phyloP scores from a whole-genome alignment of 257 asterid species.

The Pogostemon cablin region DNA sequence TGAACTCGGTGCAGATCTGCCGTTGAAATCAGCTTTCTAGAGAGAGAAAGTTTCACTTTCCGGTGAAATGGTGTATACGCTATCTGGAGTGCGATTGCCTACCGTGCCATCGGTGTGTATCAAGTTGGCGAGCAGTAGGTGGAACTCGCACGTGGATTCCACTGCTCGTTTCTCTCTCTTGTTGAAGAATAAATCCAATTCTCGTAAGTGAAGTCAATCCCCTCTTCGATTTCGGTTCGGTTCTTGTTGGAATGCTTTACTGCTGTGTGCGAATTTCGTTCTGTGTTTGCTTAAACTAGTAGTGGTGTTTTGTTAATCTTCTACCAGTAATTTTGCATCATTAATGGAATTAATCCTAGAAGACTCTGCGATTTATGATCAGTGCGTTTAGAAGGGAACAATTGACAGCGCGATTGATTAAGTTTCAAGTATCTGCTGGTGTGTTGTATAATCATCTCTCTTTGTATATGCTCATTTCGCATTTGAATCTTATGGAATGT shows the following conservation, averaged over 20 bases:
- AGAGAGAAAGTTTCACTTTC: background rate
- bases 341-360: background rate
- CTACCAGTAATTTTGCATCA: slow-evolving; percentile 2
- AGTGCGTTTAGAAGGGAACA: background rate
- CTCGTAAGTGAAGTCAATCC: slow-evolving; percentile 41
- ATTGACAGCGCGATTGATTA: background rate
- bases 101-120: slow-evolving; percentile 47
- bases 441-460: slow-evolving; percentile 13
- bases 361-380: background rate
- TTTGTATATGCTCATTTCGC: background rate
- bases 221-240: background rate
- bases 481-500: slow-evolving; percentile 14
- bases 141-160: slow-evolving; percentile 40
- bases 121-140: slow-evolving; percentile 41
- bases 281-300: background rate
- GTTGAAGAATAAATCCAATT: slow-evolving; percentile 41
- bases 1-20: slow-evolving; percentile 46
- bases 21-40: background rate
- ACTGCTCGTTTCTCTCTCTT: slow-evolving; percentile 37
- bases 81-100: slow-evolving; percentile 67
- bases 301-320: background rate
- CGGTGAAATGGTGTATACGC: slow-evolving; percentile 62
- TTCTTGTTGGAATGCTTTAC: background rate
- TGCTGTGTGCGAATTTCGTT: background rate
- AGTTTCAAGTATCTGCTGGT: slow-evolving; percentile 1